These are phyloP conservation scores for Starmerella lactis-condensi DNA, from an alignment of 805 yeast species.

Conservation along the genomic window DNA sequence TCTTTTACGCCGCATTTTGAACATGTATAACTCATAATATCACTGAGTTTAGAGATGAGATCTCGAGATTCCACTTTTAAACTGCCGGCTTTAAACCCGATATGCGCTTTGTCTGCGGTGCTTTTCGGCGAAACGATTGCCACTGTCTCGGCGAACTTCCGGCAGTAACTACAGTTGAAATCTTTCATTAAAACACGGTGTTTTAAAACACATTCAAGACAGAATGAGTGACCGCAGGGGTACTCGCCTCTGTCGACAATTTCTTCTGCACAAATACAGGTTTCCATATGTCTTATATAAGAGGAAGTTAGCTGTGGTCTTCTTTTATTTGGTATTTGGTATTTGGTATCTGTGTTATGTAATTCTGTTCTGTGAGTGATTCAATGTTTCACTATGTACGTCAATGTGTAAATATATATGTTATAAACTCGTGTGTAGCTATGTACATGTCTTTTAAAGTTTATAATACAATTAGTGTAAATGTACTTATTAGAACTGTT, in stretches of 20 bases:
- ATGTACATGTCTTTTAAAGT: too few relatives aligned
- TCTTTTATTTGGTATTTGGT: too few relatives aligned
- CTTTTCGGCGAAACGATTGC: slow-evolving; percentile 35
- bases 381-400: too few relatives aligned
- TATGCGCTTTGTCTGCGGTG: slow-evolving; percentile 25
- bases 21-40: slow-evolving; percentile 32
- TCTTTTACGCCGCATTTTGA: slow-evolving; percentile 19
- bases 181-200: slow-evolving; percentile 66
- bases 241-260: slow-evolving; percentile 48
- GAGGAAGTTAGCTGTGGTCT: too few relatives aligned
- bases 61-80: slow-evolving; percentile 11
- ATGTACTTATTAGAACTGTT: too few relatives aligned
- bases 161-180: slow-evolving; percentile 63
- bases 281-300: too few relatives aligned
- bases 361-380: too few relatives aligned
- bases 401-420: too few relatives aligned
- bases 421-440: too few relatives aligned
- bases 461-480: too few relatives aligned
- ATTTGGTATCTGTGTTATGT: too few relatives aligned
- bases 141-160: slow-evolving; percentile 43
- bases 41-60: slow-evolving; percentile 32
- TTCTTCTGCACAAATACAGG: slow-evolving; percentile 72
- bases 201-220: slow-evolving; percentile 67
- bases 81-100: slow-evolving; percentile 7
- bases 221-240: slow-evolving; percentile 69